Conservation (phyloP, 2,329 filamentous ascomycete species). For the Cadophora sp. region DNA sequence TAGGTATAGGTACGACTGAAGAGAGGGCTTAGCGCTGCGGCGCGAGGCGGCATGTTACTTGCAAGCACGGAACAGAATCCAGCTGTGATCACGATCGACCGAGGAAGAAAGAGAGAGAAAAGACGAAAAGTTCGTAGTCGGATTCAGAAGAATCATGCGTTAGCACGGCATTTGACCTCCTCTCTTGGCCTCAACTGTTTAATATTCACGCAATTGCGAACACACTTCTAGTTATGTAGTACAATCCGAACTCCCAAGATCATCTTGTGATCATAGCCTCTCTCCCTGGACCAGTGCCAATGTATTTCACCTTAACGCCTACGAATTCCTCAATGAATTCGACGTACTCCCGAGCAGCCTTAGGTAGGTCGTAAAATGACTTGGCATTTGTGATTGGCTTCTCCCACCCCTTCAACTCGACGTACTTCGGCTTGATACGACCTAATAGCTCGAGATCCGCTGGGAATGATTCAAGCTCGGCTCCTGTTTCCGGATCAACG, state of each 20-base stretch:
- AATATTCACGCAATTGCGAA: too few species aligned
- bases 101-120: too few species aligned
- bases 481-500: constrained; percentile 53
- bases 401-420: constrained; percentile 75
- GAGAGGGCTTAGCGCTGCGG: not conserved
- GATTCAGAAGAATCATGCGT: too few species aligned
- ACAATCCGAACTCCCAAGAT: not conserved
- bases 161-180: too few species aligned
- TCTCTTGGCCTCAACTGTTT: too few species aligned
- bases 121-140: too few species aligned
- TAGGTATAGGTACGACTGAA: too few species aligned
- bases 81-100: too few species aligned
- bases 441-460: constrained; percentile 66
- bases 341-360: constrained; percentile 59
- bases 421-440: constrained; percentile 68
- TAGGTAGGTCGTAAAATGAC: constrained; percentile 67
- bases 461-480: constrained; percentile 67
- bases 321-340: constrained; percentile 59
- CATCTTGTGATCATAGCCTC: constrained; percentile 17
- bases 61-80: too few species aligned
- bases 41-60: too few species aligned
- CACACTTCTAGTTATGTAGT: too few species aligned
- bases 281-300: constrained; percentile 61
- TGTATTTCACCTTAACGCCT: constrained; percentile 67
- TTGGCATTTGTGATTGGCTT: constrained; percentile 63